Evolutionary conservation across 2,329 filamentous ascomycete genomes (phyloP).

Genomic region (Corinectria fuckeliana): DNA sequence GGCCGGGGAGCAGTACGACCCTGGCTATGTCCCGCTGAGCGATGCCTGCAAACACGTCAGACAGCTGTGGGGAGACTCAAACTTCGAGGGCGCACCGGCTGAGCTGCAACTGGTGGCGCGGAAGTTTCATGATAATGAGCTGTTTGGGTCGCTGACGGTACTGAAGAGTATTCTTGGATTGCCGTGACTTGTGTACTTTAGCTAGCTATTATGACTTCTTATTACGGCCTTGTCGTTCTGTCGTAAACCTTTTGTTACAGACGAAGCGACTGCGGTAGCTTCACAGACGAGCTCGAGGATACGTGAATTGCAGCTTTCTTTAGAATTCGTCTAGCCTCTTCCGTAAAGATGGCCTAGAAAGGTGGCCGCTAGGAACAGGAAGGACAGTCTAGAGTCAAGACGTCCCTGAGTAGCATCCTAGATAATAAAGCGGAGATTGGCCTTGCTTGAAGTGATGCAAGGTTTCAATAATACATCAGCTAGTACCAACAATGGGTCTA

Average conservation of each 20-base stretch:
- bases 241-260: neutral
- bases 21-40: constrained; percentile 36
- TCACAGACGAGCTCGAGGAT: too few species aligned
- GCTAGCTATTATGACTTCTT: neutral
- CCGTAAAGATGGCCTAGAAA: too few species aligned
- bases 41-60: constrained; percentile 40
- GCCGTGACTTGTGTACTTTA: neutral
- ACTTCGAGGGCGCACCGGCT: constrained; percentile 44
- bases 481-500: too few species aligned
- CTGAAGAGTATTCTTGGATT: constrained; percentile 25
- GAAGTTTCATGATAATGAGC: constrained; percentile 44
- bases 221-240: neutral
- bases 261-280: neutral
- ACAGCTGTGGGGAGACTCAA: constrained; percentile 40
- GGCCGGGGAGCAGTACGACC: constrained; percentile 36
- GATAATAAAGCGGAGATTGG: too few species aligned
- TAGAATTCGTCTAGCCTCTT: too few species aligned
- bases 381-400: too few species aligned
- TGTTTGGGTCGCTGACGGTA: constrained; percentile 40
- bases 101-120: constrained; percentile 44
- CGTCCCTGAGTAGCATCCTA: too few species aligned
- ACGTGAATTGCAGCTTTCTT: too few species aligned
- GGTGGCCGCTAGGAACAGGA: too few species aligned
- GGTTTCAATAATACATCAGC: too few species aligned
- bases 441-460: too few species aligned